phyloP scores from a whole-genome alignment of 2,329 filamentous ascomycete species.

The Colletotrichum acutatum region DNA sequence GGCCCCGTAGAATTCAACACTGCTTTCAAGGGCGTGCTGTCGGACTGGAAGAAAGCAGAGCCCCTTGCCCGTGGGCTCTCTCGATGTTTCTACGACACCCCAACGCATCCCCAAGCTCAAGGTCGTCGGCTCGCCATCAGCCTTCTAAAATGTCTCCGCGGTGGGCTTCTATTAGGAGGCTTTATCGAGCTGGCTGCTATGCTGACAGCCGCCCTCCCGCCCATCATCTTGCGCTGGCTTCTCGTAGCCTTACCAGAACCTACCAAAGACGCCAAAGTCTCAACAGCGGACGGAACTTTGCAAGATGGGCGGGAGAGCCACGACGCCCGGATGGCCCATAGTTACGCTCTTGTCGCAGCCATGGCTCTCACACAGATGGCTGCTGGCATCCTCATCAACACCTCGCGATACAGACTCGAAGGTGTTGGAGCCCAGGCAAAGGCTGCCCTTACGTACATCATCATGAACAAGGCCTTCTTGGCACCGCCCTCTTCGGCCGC shows the following conservation, averaged over 20 bases:
- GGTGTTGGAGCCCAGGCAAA: slow-evolving; percentile 1
- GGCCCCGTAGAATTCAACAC: no score
- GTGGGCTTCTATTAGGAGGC: not conserved
- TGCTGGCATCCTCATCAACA: slow-evolving; percentile 5
- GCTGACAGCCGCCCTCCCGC: not conserved
- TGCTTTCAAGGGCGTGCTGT: not conserved
- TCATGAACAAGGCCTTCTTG: slow-evolving; percentile 1
- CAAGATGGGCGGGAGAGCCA: not conserved
- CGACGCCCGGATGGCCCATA: not conserved
- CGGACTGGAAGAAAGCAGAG: not conserved
- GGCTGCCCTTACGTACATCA: not conserved
- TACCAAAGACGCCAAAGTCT: not conserved
- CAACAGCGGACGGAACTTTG: not conserved
- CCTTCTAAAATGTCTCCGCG: not conserved
- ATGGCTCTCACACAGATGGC: slow-evolving; percentile 7
- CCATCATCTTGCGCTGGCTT: not conserved
- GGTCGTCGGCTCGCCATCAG: not conserved
- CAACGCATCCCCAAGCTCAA: not conserved
- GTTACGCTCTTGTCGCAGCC: not conserved
- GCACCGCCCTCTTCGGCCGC: not conserved
- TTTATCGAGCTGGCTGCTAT: slow-evolving; percentile 1
- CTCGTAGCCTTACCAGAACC: not conserved
- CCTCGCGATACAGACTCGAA: slow-evolving; percentile 1
- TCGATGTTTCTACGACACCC: not conserved
- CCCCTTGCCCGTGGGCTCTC: not conserved